These are phyloP conservation scores for Solanum rostratum DNA, from an alignment of 257 asterid genomes.

Conservation along the genomic window DNA sequence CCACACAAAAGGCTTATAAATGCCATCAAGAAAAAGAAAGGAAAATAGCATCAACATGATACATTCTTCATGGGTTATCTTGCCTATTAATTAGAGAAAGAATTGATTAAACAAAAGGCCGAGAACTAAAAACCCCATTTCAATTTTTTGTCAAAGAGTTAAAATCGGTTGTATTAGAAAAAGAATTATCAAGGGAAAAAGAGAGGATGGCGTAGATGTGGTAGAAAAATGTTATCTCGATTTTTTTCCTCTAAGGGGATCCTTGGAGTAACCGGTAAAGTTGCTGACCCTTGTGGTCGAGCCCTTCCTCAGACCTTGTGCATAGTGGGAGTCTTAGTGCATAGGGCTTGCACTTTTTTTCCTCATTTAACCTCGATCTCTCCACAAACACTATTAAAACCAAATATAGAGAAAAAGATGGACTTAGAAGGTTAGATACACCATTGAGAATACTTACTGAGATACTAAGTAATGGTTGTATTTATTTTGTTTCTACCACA, in stretches of 20 bases:
- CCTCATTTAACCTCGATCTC: neutral
- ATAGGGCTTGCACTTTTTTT: too few relatives aligned
- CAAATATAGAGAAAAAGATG: slow-evolving; percentile 1
- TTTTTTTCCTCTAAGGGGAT: neutral
- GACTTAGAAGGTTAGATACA: neutral
- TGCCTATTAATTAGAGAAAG: neutral
- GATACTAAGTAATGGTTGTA: neutral
- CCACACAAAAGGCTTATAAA: too few relatives aligned
- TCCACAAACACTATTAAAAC: neutral
- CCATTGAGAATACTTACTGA: neutral
- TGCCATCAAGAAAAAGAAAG: too few relatives aligned
- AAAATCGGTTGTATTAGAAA: neutral
- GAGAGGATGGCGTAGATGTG: neutral
- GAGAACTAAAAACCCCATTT: neutral
- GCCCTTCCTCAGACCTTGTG: too few relatives aligned
- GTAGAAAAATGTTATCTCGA: neutral
- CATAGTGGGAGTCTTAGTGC: too few relatives aligned
- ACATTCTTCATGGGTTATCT: neutral
- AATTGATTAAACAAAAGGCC: neutral
- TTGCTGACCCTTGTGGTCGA: too few relatives aligned
- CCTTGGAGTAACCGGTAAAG: too few relatives aligned
- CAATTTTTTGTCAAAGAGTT: neutral
- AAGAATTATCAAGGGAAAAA: neutral
- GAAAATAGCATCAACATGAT: too few relatives aligned
- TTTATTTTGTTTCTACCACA: neutral